A percentile compares a stretch with the other conserved stretches of the same genome.
Evolutionary conservation across 106 monocot species (phyloP).

Genomic region (Platanthera zijinensis): DNA sequence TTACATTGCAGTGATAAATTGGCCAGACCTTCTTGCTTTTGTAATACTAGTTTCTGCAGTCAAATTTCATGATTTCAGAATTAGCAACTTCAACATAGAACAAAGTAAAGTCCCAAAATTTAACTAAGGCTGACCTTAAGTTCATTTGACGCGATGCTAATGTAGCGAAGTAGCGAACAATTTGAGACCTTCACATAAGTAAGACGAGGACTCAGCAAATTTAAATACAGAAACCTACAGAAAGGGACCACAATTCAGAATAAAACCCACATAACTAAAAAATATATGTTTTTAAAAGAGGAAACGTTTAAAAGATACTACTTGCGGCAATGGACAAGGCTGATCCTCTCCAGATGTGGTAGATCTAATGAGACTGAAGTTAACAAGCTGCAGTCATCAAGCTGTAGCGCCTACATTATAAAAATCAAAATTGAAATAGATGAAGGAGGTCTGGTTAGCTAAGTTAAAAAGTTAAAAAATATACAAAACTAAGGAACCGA

Average conservation of each 20-base stretch:
- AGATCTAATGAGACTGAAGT: conserved; percentile 85
- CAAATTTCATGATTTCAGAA: neutral
- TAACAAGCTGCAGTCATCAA: conserved; percentile 76
- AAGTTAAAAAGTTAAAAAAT: neutral
- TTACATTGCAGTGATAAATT: conserved; percentile 71
- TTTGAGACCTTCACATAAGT: conserved; percentile 77
- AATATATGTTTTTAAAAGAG: neutral
- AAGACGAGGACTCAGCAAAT: conserved; percentile 68
- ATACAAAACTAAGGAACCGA: neutral
- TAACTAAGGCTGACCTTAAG: conserved; percentile 56
- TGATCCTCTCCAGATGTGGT: conserved; percentile 64
- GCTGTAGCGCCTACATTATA: conserved; percentile 59
- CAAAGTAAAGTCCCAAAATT: neutral
- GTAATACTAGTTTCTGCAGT: conserved; percentile 84
- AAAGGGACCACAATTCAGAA: neutral
- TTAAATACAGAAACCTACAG: conserved; percentile 77
- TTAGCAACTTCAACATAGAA: neutral
- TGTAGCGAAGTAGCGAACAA: conserved; percentile 72
- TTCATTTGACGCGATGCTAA: conserved; percentile 69
- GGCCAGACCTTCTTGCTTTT: conserved; percentile 87
- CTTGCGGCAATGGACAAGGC: conserved; percentile 92
- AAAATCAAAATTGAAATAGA: neutral
- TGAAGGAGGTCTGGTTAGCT: neutral
- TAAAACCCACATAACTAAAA: neutral
- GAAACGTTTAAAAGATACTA: conserved; percentile 12